Conservation (phyloP, 2,329 filamentous ascomycete species). For the Westerdykella ornata region DNA sequence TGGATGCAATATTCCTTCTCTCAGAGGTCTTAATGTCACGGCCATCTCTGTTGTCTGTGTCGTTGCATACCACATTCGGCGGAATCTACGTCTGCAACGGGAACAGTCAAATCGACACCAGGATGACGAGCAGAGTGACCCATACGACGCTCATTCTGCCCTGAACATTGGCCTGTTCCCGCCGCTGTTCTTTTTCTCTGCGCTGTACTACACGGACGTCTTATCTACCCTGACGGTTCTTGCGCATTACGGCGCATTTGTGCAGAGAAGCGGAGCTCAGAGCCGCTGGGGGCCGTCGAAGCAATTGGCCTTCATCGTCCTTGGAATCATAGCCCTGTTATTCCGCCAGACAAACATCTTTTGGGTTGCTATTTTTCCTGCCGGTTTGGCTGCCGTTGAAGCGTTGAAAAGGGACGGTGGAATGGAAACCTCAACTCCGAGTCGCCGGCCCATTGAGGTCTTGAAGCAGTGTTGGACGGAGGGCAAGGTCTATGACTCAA, state of each 20-base stretch:
- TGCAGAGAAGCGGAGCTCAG: constrained; percentile 17
- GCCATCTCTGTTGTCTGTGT: constrained; percentile 35
- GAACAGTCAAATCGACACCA: neutral
- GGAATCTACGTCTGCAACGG: constrained; percentile 6
- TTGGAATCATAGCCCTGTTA: constrained; percentile 61
- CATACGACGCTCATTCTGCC: constrained; percentile 52
- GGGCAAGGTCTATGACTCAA: constrained; percentile 18
- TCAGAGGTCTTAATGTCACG: constrained; percentile 37
- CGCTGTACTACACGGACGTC: constrained; percentile 90
- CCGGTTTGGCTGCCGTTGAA: constrained; percentile 42
- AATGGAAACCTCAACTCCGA: neutral
- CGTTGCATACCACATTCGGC: constrained; percentile 22
- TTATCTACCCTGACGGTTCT: constrained; percentile 72
- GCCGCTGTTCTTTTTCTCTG: constrained; percentile 91
- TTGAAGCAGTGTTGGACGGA: constrained; percentile 19
- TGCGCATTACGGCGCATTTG: constrained; percentile 54
- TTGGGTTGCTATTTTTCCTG: constrained; percentile 78
- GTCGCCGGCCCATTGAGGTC: neutral
- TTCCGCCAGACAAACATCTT: constrained; percentile 97
- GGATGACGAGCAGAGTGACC: constrained; percentile 24
- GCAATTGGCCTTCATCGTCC: constrained; percentile 32
- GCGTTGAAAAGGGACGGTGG: constrained; percentile 16
- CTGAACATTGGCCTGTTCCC: constrained; percentile 82
- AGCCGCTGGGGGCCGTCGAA: constrained; percentile 11
- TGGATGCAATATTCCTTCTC: constrained; percentile 31